phyloP scores from a whole-genome alignment of 2,329 filamentous ascomycete genomes.

The Venturia effusa region DNA sequence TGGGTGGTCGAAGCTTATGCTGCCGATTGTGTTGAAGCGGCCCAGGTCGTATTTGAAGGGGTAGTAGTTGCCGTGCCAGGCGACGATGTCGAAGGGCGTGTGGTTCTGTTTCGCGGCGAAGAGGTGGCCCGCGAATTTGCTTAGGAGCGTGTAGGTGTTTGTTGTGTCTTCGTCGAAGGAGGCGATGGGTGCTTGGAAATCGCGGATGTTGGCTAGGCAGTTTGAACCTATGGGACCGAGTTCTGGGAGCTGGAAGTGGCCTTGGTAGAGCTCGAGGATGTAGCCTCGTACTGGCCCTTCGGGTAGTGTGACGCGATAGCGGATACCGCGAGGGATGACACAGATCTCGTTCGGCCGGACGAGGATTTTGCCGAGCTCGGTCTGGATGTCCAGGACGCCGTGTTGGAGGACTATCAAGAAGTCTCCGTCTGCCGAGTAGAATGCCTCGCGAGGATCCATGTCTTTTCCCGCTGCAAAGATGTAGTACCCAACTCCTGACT shows the following conservation, averaged over 20 bases:
- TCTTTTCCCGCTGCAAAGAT: conserved; percentile 25
- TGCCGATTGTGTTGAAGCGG: conserved; percentile 64
- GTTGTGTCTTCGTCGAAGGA: conserved; percentile 46
- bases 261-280: conserved; percentile 63
- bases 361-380: conserved; percentile 62
- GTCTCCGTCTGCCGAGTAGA: conserved; percentile 57
- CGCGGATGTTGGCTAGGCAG: conserved; percentile 61
- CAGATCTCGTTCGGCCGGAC: conserved; percentile 71
- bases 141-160: conserved; percentile 41
- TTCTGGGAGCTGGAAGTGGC: conserved; percentile 61
- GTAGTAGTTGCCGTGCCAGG: conserved; percentile 72
- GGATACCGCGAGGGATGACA: conserved; percentile 63
- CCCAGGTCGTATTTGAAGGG: conserved; percentile 75
- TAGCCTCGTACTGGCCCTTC: conserved; percentile 57
- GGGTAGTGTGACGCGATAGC: conserved; percentile 59
- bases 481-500: conserved; percentile 25
- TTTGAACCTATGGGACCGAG: conserved; percentile 65
- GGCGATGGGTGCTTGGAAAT: conserved; percentile 65
- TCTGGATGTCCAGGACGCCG: conserved; percentile 63
- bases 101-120: conserved; percentile 57
- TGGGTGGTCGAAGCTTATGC: conserved; percentile 64
- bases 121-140: conserved; percentile 57
- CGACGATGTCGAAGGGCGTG: conserved; percentile 68
- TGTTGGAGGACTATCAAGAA: conserved; percentile 67
- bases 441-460: conserved; percentile 34